Evolutionary conservation across 257 asterid genomes (phyloP).

Genomic region (Cinchona pubescens): DNA sequence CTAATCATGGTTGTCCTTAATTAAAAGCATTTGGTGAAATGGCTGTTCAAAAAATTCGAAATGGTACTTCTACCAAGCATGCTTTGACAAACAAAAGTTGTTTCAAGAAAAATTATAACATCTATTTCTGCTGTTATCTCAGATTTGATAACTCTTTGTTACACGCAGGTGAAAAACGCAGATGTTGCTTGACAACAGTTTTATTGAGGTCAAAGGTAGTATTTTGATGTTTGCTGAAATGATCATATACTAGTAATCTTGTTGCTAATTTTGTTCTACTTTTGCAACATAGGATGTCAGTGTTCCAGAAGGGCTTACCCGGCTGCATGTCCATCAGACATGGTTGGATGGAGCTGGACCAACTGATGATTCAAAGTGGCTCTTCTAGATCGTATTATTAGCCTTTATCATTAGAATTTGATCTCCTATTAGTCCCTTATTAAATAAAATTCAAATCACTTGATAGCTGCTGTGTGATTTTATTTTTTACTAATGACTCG

Average conservation of each 20-base stretch:
- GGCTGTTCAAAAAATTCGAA: background rate
- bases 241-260: background rate
- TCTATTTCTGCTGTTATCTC: conserved; percentile 1
- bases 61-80: background rate
- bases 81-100: background rate
- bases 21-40: background rate
- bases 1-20: background rate
- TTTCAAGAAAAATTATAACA: background rate
- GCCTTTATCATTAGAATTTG: background rate
- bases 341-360: conserved; percentile 67
- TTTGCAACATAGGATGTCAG: conserved; percentile 49
- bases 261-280: conserved; percentile 2
- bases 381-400: conserved; percentile 33
- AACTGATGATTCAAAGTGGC: conserved; percentile 42
- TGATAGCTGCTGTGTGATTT: background rate
- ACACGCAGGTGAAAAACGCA: conserved; percentile 57
- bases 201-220: conserved; percentile 70
- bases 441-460: background rate
- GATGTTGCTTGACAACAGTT: conserved; percentile 56
- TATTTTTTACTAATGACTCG: background rate
- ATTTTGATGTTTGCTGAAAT: background rate
- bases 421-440: background rate
- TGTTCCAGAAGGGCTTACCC: conserved; percentile 67
- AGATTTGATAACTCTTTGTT: conserved; percentile 4
- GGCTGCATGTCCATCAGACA: conserved; percentile 79